phyloP scores from a whole-genome alignment of 495 filamentous ascomycete species.

The Penicillium longicatenatum region DNA sequence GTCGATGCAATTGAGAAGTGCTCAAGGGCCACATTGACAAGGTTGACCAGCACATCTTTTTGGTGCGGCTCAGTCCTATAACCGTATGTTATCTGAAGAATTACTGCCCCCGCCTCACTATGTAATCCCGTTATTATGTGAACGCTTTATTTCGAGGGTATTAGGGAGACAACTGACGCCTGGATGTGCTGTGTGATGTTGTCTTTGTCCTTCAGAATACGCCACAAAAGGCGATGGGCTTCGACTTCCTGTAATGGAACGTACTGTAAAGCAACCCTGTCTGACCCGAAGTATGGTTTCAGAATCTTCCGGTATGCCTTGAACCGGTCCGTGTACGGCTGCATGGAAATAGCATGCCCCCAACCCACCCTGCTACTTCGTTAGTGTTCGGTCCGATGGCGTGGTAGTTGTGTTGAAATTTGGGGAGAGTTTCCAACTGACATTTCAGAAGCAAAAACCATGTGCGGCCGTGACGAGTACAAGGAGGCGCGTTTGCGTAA shows the following conservation, averaged over 20 bases:
- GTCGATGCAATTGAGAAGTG: constrained; percentile 41
- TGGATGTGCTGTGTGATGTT: constrained; percentile 22
- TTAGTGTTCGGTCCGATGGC: not conserved
- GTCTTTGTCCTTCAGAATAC: not conserved
- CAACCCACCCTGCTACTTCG: not conserved
- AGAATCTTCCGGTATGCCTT: not conserved
- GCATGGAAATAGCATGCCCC: not conserved
- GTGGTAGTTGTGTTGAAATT: not conserved
- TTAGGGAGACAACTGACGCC: constrained; percentile 22
- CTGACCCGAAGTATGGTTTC: not conserved
- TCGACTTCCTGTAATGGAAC: not conserved
- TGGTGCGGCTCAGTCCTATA: constrained; percentile 45
- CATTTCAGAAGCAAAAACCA: not conserved
- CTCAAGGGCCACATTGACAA: constrained; percentile 39
- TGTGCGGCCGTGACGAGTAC: not conserved
- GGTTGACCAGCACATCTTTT: constrained; percentile 43
- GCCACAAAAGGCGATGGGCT: not conserved
- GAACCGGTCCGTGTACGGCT: not conserved
- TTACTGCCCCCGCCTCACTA: constrained; percentile 44
- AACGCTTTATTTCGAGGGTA: not conserved
- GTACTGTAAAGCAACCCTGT: not conserved
- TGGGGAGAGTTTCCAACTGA: not conserved
- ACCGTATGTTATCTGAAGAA: constrained; percentile 53
- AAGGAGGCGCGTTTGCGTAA: constrained; percentile 34
- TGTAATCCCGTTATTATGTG: not conserved